phyloP scores from a whole-genome alignment of 805 yeast species.

The Kuraishia floccosa region DNA sequence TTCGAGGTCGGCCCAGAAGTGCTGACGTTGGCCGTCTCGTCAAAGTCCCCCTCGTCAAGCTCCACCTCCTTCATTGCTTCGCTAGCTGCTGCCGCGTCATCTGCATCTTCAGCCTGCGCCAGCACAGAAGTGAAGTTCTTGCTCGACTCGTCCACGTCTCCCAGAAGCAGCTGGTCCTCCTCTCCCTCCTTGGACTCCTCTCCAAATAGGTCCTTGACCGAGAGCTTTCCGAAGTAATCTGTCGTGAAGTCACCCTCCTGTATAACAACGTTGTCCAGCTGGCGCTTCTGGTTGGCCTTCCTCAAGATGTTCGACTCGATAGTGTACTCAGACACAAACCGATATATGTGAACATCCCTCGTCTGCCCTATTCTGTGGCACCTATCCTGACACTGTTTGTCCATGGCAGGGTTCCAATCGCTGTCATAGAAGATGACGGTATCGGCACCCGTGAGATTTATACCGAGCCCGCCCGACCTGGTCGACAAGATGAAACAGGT shows the following conservation, averaged over 20 bases:
- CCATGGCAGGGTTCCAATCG: slow-evolving; percentile 99
- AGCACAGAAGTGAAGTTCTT: slow-evolving; percentile 28
- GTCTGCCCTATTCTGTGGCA: slow-evolving; percentile 99
- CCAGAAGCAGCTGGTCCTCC: slow-evolving; percentile 14
- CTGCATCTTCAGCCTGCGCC: slow-evolving; percentile 94
- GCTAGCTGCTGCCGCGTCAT: slow-evolving; percentile 80
- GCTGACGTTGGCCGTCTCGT: slow-evolving; percentile 23
- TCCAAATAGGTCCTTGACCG: slow-evolving; percentile 78
- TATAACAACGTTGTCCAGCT: slow-evolving; percentile 87
- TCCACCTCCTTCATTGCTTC: slow-evolving; percentile 80
- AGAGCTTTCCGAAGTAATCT: slow-evolving; percentile 81
- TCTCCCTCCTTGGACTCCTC: slow-evolving; percentile 27
- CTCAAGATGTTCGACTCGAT: slow-evolving; percentile 90
- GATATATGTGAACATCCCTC: slow-evolving; percentile 92
- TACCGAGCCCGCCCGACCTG: slow-evolving; percentile 97
- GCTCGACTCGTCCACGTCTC: slow-evolving; percentile 35
- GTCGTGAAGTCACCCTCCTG: slow-evolving; percentile 98
- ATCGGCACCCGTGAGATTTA: slow-evolving; percentile 96
- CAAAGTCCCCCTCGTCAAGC: slow-evolving; percentile 79
- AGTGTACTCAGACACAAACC: slow-evolving; percentile 92
- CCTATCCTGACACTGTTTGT: slow-evolving; percentile 97
- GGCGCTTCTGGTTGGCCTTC: slow-evolving; percentile 91
- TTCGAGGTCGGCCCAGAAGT: slow-evolving; percentile 14
- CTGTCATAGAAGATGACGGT: slow-evolving; percentile 97
- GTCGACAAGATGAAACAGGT: slow-evolving; percentile 91